Percentiles rank a stretch among this genome's conserved stretches.
These are phyloP conservation scores for Mortierella sp. DNA, from an alignment of 371 early-diverging fungal genomes.

Conservation along the genomic window DNA sequence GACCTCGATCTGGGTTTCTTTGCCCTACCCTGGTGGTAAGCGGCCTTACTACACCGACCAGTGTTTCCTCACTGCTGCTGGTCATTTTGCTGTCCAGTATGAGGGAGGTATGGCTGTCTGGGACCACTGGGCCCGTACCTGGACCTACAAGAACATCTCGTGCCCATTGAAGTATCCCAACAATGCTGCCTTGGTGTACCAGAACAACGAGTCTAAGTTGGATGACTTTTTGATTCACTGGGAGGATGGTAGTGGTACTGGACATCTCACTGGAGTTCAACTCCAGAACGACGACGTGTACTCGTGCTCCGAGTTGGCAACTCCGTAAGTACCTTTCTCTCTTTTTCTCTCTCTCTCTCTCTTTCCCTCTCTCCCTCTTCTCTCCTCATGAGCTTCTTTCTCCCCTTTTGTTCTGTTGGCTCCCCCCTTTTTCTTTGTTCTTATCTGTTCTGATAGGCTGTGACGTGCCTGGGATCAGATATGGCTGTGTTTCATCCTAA, in stretches of 20 bases:
- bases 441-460: too few relatives aligned
- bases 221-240: conserved; percentile 40
- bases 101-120: conserved; percentile 48
- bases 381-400: too few relatives aligned
- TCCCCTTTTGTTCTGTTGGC: too few relatives aligned
- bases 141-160: conserved; percentile 31
- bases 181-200: conserved; percentile 40
- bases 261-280: conserved; percentile 41
- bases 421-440: too few relatives aligned
- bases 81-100: conserved; percentile 43
- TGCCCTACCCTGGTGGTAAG: conserved; percentile 40
- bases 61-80: conserved; percentile 41
- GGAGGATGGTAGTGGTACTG: conserved; percentile 35
- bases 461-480: too few relatives aligned
- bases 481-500: too few relatives aligned
- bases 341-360: background rate
- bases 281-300: conserved; percentile 29
- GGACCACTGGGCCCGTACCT: conserved; percentile 49
- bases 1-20: conserved; percentile 30
- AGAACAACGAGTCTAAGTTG: conserved; percentile 11
- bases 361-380: too few relatives aligned
- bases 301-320: conserved; percentile 31
- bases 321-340: conserved; percentile 40
- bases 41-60: conserved; percentile 40
- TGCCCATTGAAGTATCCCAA: conserved; percentile 41